phyloP scores from a whole-genome alignment of 108 stramenopile genomes.

The Discostella stelligeroides region DNA sequence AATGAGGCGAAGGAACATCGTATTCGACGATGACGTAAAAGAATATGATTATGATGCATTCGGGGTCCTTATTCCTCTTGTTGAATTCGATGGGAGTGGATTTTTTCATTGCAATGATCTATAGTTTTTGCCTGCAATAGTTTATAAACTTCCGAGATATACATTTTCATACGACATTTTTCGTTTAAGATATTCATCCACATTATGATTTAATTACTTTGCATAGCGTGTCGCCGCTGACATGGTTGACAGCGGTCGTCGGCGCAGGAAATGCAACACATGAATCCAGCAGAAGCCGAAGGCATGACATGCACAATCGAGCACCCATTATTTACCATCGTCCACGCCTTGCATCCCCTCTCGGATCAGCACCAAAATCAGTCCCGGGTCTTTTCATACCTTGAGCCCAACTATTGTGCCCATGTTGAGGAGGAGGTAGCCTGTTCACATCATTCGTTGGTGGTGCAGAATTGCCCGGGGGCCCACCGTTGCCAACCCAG shows the following conservation, averaged over 20 bases:
- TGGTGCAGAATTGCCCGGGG: neutral
- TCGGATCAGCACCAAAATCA: slow-evolving; percentile 44
- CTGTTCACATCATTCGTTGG: slow-evolving; percentile 8
- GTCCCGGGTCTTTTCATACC: slow-evolving; percentile 46
- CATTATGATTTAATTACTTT: too few relatives aligned
- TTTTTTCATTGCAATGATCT: slow-evolving; percentile 32
- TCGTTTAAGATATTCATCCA: too few relatives aligned
- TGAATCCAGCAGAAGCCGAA: too few relatives aligned
- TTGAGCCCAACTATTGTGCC: slow-evolving; percentile 10
- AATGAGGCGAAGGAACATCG: slow-evolving; percentile 33
- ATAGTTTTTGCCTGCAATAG: too few relatives aligned
- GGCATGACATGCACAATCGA: too few relatives aligned
- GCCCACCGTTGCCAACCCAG: slow-evolving; percentile 1
- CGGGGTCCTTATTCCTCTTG: slow-evolving; percentile 34
- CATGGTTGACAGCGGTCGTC: too few relatives aligned
- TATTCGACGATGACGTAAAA: neutral
- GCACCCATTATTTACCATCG: slow-evolving; percentile 40
- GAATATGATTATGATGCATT: slow-evolving; percentile 24
- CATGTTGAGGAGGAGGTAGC: slow-evolving; percentile 24
- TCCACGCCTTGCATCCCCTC: slow-evolving; percentile 23
- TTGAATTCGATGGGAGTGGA: slow-evolving; percentile 15
- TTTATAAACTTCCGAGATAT: too few relatives aligned
- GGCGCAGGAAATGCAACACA: too few relatives aligned
- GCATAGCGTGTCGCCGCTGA: too few relatives aligned
- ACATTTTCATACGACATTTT: too few relatives aligned